Base-by-base conservation (phyloP, 768 basidiomycete species). In the Rhizopogon vesiculosus region DNA sequence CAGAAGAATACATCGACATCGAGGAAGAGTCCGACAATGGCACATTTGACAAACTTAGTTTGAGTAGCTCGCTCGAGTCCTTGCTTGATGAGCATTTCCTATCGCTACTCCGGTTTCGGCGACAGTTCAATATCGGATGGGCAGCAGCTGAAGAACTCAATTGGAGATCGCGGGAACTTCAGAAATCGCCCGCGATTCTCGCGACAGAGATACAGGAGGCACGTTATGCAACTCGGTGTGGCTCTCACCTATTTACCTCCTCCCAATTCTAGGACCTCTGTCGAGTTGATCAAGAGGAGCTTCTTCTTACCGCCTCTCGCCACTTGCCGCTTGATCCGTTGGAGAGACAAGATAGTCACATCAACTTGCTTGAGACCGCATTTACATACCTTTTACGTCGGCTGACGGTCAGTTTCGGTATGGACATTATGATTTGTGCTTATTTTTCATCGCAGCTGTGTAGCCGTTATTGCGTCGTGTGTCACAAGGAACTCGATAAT, bases 391-490 rank as follows among this genome's bases (percentile, higher is more conserved):
- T 88, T 18, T 59, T 89, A 18, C 78, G 88, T 16, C 79, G 87
- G 15, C 71, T 88, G 40, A 76, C 80, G 55, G 85, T 85, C 59
- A 53, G 76, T 66, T n/a, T 16, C 8, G 9, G 18, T 35, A 10
- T 45, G 13, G 44, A 33, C 18, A 9, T 54, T 42, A 15, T 16
- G 18, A 40, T 19, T 48, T 38, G 22, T 16, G 4, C 38, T 57
- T 15, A 42, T 51, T 31, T 45, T 40, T 39, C 41, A 1, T 29
- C 51, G 40, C 56, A 87, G 83, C 74, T 89, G 19, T 89, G 85
- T 60, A 81, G 84, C 0, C 75, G 81, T 19, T 87, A 82, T 67
- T 90, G 88, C 60, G 74, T 86, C n/a, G 84, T 87, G n/a, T 89
- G 88, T 68, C 86, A 87, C 62, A 80, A 80, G 59, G 78, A 76